Conservation (phyloP, 2,329 filamentous ascomycete species). For the Colletotrichum filicis region DNA sequence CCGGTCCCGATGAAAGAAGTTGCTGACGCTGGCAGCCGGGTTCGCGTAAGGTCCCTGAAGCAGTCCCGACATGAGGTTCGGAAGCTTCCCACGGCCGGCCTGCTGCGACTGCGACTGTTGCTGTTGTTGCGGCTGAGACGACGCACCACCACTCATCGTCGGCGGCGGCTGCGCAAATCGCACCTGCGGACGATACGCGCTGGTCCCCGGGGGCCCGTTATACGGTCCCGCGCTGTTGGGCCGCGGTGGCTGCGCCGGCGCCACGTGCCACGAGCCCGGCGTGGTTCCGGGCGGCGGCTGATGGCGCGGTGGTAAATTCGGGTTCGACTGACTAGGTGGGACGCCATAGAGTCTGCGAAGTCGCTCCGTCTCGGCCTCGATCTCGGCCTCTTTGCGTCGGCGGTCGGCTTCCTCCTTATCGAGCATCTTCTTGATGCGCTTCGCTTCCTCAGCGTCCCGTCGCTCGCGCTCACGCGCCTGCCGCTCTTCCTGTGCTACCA, state of each 20-base stretch:
- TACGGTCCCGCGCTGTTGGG: constrained; percentile 29
- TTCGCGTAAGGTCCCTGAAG: constrained; percentile 47
- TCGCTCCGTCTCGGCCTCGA: constrained; percentile 86
- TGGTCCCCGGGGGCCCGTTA: constrained; percentile 14
- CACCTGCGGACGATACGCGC: constrained; percentile 38
- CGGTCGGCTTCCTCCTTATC: constrained; percentile 73
- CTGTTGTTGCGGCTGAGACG: constrained; percentile 25
- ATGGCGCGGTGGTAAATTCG: constrained; percentile 46
- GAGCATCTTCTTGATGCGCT: constrained; percentile 72
- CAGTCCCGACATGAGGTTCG: constrained; percentile 43
- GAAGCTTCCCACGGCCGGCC: constrained; percentile 38
- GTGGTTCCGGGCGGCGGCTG: constrained; percentile 7
- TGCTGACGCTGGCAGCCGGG: constrained; percentile 56
- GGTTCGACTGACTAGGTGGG: constrained; percentile 44
- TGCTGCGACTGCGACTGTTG: constrained; percentile 38
- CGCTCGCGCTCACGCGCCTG: constrained; percentile 67
- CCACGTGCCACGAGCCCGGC: constrained; percentile 14
- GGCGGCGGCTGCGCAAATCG: constrained; percentile 37
- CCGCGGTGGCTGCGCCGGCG: constrained; percentile 36
- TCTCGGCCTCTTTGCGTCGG: constrained; percentile 63
- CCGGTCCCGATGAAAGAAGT: constrained; percentile 52
- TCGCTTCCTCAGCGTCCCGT: constrained; percentile 55
- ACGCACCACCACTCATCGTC: neutral
- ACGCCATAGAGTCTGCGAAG: constrained; percentile 76
- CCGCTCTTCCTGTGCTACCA: constrained; percentile 62